Evolutionary conservation across 1,139 yeast genomes (phyloP), one percentile per base, ranked within the genome.

Genomic region (Geotrichum fermentans): DNA sequence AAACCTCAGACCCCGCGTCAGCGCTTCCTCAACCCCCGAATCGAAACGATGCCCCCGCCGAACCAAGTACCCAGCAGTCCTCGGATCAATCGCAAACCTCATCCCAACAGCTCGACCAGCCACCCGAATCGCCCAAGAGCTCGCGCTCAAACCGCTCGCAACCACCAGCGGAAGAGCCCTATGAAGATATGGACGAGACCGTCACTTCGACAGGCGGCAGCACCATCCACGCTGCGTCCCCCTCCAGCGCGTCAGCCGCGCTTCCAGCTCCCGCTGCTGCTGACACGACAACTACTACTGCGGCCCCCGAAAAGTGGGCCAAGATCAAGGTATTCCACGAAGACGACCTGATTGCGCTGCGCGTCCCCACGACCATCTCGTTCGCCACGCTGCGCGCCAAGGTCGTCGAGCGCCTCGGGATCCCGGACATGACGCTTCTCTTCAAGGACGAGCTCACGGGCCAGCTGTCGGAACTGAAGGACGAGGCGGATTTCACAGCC

Each of bases 281-380:
- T 43, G 32, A 28, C n/a, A 24, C 49, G 2, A 50, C 41, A 38
- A 18, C 22, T 29, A 26, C 45, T 49, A 59, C 48, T 58, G 49
- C 37, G 8, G 32, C 52, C 29, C 54, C 61, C 26, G 38, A 17
- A 4, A 24, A 40, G 52, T 50, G 74, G 70, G 66, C 79, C 71
- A 57, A 92, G 82, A 71, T 83, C 80, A 92, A 92, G 67, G 89
- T 92, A 57, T 90, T 85, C 65, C 86, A 81, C 61, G 82, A 82
- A 52, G 96, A 89, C 59, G 97, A 90, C 64, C 83, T 90, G 24
- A 88, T 92, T 72, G 97, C 96, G 7, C 74, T 92, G 50, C 73
- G 87, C 51, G 78, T 92, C 43, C 85, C 90, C 11, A 68, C 77
- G 4, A 76, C 74, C 55, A 78, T 83, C 44, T 70, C 81, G 3